Base-by-base conservation (phyloP, 2,329 filamentous ascomycete species). In the Diaporthe sp. region DNA sequence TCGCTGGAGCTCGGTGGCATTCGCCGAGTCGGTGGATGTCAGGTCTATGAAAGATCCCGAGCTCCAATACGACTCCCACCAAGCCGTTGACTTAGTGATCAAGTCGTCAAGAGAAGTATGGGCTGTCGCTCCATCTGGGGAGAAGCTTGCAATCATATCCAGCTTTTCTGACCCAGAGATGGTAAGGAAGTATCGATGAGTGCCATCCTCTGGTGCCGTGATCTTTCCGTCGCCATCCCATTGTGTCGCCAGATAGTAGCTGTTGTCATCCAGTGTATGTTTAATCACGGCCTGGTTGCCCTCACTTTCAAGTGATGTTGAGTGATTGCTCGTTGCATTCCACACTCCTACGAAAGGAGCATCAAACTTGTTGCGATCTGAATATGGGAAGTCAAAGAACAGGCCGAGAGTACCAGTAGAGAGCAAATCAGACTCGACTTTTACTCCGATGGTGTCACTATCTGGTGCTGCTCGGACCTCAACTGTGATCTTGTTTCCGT, bases 321-420 rank as follows among this genome's bases (percentile, higher is more conserved):
- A 83, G 75, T 89, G 87, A 19, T 83, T 83, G 8, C 79, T 79
- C 0, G 86, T 86, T 7, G 83, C 84, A 77, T 88, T 87, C 80
- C 86, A 88, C 6, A 87, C 79, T 1, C 88, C 88, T 2, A 90
- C 87, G 75, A 86, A 90, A 1, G 88, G 88, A 2, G 86, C 87
- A 50, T 89, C 87, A 72, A 89, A 90, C 76, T 89, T 89, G 76
- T 87, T 86, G 35, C 79, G 79, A 22, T 83, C 86, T 27, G 87
- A 82, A 70, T 87, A 86, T 3, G 88, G 88, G 71, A 88, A 90
- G 71, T 90, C 87, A 71, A 90, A 84, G 76, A 88, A 88, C 8
- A 89, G 78, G 0, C 85, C 84, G 10, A 90, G 77, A 6, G 78
- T 76, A 0, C 82, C 84, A 1, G 76, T 75, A 6, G 77, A 78